Evolutionary conservation across 805 yeast genomes (phyloP), one percentile per base, ranked within the genome.

Genomic region (Lipomyces starkeyi): DNA sequence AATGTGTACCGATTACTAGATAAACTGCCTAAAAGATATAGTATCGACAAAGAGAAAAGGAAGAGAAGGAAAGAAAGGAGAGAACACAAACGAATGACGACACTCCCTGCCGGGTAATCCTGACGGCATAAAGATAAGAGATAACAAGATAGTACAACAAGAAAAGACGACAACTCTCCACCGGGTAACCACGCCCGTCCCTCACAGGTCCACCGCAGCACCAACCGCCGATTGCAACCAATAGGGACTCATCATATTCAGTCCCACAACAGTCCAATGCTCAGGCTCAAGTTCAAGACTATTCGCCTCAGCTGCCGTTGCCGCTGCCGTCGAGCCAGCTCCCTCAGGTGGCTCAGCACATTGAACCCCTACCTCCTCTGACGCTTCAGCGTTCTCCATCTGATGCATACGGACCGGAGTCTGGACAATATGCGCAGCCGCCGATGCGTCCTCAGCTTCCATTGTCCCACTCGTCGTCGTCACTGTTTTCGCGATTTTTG

Each of bases 391-490:
- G 22, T 14, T n/a, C 17, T 32, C 34, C 20, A 32, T 3, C 59
- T 56, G 43, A 56, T 27, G 9, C 20, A 14, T 17, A 56, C n/a
- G 59, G 20, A 17, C 8, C 13, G 2, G 17, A 25, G 2, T 8
- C n/a, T 25, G 56, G 56, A 25, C 8, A 25, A 29, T 22, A 25
- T 53, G 7, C 29, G 9, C 34, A 25, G 34, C 49, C 59, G 25
- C 59, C 59, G 25, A 25, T 11, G 32, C 59, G 59, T 20, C 59
- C 61, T 4, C 54, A 14, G 27, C 22, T 59, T 20, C 55, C 61
- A 17, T 43, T 47, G 37, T 27, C 55, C 20, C 27, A 59, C 9
- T 25, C 61, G 4, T 59, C 61, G 25, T 40, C 32, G 17, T 59
- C 54, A 14, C 25, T 59, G 55, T 25, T 43, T 27, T 59, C 55